phyloP scores from a whole-genome alignment of 2,329 filamentous ascomycete species.

The Neocucurbitaria cava region DNA sequence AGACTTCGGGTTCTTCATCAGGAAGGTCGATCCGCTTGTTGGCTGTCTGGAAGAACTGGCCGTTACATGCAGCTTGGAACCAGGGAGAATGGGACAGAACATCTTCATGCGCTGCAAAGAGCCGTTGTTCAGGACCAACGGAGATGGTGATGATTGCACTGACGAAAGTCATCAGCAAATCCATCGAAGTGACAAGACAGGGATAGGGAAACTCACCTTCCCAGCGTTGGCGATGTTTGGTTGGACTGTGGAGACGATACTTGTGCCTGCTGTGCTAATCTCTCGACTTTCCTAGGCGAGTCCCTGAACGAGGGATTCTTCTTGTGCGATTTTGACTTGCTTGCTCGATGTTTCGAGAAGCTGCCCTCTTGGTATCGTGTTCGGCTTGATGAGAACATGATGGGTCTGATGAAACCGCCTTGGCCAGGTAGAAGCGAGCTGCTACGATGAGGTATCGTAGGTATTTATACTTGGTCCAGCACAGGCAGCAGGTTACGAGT shows the following conservation, averaged over 20 bases:
- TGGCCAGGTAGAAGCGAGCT: slow-evolving; percentile 10
- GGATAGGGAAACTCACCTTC: slow-evolving; percentile 37
- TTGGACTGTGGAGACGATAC: slow-evolving; percentile 43
- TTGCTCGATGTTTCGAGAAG: slow-evolving; percentile 49
- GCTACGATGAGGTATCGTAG: slow-evolving; percentile 21
- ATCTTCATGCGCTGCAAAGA: slow-evolving; percentile 92
- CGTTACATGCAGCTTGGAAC: slow-evolving; percentile 71
- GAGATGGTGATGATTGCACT: slow-evolving; percentile 77
- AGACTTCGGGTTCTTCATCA: slow-evolving; percentile 87
- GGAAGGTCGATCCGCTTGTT: slow-evolving; percentile 79
- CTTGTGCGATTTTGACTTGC: slow-evolving; percentile 48
- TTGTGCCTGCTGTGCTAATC: slow-evolving; percentile 43
- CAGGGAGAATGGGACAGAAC: slow-evolving; percentile 79
- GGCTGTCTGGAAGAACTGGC: slow-evolving; percentile 66
- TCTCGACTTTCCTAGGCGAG: slow-evolving; percentile 43
- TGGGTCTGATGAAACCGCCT: slow-evolving; percentile 20
- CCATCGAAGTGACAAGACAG: neutral
- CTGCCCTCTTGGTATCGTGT: slow-evolving; percentile 41
- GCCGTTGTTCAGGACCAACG: slow-evolving; percentile 79
- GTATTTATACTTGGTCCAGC: slow-evolving; percentile 36
- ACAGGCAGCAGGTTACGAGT: slow-evolving; percentile 43
- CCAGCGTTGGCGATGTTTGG: slow-evolving; percentile 45
- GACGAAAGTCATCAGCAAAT: slow-evolving; percentile 25
- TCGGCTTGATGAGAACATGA: slow-evolving; percentile 47
- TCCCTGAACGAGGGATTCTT: slow-evolving; percentile 48